Evolutionary conservation across 371 early-diverging fungal species (phyloP).

Genomic region (Zopfochytrium polystomum): DNA sequence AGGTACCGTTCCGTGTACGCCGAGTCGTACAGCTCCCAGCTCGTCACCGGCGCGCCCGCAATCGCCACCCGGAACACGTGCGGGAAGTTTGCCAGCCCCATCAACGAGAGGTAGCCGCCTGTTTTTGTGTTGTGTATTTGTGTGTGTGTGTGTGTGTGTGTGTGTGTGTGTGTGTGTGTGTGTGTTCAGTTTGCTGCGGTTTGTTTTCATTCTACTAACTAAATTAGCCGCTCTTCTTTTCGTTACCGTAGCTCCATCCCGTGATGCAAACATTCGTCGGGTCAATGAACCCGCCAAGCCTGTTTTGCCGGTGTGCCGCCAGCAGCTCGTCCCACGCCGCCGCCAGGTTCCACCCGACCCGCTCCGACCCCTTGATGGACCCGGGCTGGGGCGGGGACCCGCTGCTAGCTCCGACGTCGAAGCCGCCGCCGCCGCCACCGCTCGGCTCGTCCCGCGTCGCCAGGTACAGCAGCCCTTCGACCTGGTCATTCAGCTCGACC

Average conservation of each 20-base stretch:
- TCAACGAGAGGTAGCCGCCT: conserved; percentile 73
- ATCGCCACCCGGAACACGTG: conserved; percentile 65
- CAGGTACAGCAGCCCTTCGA: conserved; percentile 61
- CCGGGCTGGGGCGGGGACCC: not conserved
- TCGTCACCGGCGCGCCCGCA: conserved; percentile 77
- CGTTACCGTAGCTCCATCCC: conserved; percentile 40
- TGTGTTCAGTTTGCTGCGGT: no score
- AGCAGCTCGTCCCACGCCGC: not conserved
- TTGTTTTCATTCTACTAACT: no score
- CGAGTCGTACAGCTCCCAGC: conserved; percentile 56
- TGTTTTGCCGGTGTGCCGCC: not conserved
- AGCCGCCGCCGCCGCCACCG: not conserved
- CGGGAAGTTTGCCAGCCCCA: conserved; percentile 65
- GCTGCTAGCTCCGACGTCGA: not conserved
- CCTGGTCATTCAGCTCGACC: conserved; percentile 69
- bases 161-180: no score
- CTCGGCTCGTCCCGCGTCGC: conserved; percentile 10
- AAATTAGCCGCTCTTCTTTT: no score
- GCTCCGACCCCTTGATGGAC: no score
- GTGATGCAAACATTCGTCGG: conserved; percentile 9
- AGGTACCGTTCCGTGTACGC: conserved; percentile 80
- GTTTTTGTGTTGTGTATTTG: no score
- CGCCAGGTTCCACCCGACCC: not conserved
- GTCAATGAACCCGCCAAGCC: conserved; percentile 13
- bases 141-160: no score